These are phyloP conservation scores for Aciculoconidium aculeatum DNA, from an alignment of 805 yeast species.

Conservation along the genomic window DNA sequence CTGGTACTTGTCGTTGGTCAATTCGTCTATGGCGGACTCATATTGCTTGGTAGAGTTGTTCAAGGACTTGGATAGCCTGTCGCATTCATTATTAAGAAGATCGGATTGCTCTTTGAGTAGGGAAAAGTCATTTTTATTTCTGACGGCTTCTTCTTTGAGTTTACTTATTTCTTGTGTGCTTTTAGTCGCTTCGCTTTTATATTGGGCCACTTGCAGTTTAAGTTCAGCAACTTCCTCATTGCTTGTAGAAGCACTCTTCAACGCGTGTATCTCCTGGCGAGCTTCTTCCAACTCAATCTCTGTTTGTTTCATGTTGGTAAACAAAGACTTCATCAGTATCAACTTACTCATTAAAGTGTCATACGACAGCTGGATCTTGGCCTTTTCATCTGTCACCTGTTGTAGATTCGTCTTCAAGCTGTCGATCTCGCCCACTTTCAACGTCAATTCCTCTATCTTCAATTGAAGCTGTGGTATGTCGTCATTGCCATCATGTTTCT, in stretches of 20 bases:
- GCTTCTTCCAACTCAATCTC: constrained; percentile 55
- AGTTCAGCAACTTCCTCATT: too few relatives aligned
- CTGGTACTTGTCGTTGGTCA: constrained; percentile 35
- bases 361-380: constrained; percentile 52
- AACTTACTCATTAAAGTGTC: constrained; percentile 56
- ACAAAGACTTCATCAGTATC: constrained; percentile 68
- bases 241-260: too few relatives aligned
- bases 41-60: constrained; percentile 31
- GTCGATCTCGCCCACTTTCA: constrained; percentile 4
- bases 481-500: neutral
- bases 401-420: constrained; percentile 7
- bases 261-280: constrained; percentile 40
- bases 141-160: constrained; percentile 21
- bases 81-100: constrained; percentile 51
- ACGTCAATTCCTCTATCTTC: constrained; percentile 5
- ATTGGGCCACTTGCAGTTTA: constrained; percentile 39
- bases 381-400: constrained; percentile 39
- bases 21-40: constrained; percentile 27
- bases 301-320: constrained; percentile 66
- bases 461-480: too few relatives aligned
- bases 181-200: too few relatives aligned
- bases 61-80: constrained; percentile 38
- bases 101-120: constrained; percentile 17
- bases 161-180: too few relatives aligned
- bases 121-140: too few relatives aligned